Evolutionary conservation across 768 basidiomycete genomes (phyloP), one percentile per base, ranked within the genome.

Genomic region (Pleurotus tuber-regium): DNA sequence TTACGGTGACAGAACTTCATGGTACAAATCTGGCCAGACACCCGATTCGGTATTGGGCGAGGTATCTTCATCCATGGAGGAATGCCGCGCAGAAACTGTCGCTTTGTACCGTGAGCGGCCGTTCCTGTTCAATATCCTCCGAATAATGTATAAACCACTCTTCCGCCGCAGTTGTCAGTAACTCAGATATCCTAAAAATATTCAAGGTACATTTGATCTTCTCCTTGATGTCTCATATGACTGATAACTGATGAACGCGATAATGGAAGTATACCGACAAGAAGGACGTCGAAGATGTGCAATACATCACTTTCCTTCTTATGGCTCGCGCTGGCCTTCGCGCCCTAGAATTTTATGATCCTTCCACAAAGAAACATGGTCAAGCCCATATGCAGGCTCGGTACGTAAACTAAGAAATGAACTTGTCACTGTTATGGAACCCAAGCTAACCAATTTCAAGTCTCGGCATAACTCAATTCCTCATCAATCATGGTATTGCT

Each of bases 351-450:
- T 92, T 75, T 63, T 95, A 88, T 59, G 89, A 95, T 60, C 91
- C 91, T 21, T 72, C 70, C 23, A 88, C 83, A 11, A 71, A 83
- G 67, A 92, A 91, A 65, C 92, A 93, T 59, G 89, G 91, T 14
- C 89, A 93, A 62, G 90, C 89, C 12, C 89, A 92, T 61, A 93
- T 92, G 91, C 88, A 92, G 67, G 90, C 89, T 39, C 82, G 89
- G 88, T 89, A 65, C 41, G 79, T 55, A 18, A 4, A 33, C 31
- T 18, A 21, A 11, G 11, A 42, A 44, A 4, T 19, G 5, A 4
- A 21, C 21, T 26, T 5, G 30, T 43, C 43, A 24, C 50, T 24
- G 40, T 26, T 51, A 29, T 56, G 46, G 21, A 25, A 14, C 23
- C 4, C 40, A 41, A 18, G 40, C 16, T 30, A 23, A 36, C n/a